Evolutionary conservation across 768 basidiomycete genomes (phyloP), one percentile per base, ranked within the genome.

Genomic region (Rhizopogon vesiculosus): DNA sequence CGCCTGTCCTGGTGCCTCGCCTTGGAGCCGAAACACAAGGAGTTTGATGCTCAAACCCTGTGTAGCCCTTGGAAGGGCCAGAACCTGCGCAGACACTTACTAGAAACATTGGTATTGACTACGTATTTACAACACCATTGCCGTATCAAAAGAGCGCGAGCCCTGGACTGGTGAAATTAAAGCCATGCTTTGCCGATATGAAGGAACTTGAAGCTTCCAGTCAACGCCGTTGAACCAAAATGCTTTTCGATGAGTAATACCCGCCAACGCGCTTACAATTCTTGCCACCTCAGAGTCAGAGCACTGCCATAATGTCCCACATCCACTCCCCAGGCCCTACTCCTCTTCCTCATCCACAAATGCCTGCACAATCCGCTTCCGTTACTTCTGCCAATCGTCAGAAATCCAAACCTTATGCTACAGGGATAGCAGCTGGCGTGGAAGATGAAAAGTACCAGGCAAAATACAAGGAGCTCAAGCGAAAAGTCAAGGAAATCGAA

Each of bases 401-500:
- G 78, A 84, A 75, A 74, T 73, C 62, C 69, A 81, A 68, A 63
- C 58, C 75, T 22, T 76, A 78, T 46, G 59, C 80, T 18, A 74
- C 82, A 19, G 87, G 86, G 58, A 87, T 89, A 59, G 81, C 87
- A 40, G 87, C 87, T 28, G 86, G 87, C 63, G 88, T 86, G 18
- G 90, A 92, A 67, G 91, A 93, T 71, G 82, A 82, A 66, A 92
- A 91, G 72, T 93, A 93, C 69, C 87, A 89, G 57, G 80, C 83
- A 65, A 93, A 93, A 72, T 93, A 93, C 76, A 90, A 85, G 69
- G 91, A 93, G 56, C 76, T 93, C 60, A 92, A 90, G 70, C 81
- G 85, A 72, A 92, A 91, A 74, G 90, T 93, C 56, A 87, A 85
- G 67, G 90, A 93, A 71, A 88, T 93, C 60, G 91, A 93, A 73